Conservation (phyloP, 768 basidiomycete species). For the Serpula lacrymans region DNA sequence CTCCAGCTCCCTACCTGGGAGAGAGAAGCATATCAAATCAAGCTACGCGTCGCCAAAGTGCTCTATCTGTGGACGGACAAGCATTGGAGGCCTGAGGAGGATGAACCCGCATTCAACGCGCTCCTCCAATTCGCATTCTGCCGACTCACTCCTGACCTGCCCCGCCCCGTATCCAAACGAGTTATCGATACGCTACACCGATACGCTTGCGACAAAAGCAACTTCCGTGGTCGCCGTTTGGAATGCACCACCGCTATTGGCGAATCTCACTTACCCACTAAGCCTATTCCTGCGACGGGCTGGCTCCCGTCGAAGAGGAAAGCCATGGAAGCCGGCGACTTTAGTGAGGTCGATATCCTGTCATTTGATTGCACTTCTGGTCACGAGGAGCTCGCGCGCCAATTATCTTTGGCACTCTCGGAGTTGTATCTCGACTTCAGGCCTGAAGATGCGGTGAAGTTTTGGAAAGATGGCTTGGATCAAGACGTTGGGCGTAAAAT, state of each 20-base stretch:
- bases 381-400: conserved; percentile 41
- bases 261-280: conserved; percentile 13
- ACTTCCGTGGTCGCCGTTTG: conserved; percentile 21
- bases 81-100: conserved; percentile 59
- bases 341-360: conserved; percentile 25
- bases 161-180: conserved; percentile 19
- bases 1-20: conserved; percentile 35
- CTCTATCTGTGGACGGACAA: conserved; percentile 69
- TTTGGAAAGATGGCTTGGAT: conserved; percentile 33
- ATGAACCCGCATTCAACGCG: conserved; percentile 34
- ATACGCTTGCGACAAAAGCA: conserved; percentile 17
- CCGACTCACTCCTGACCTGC: conserved; percentile 27
- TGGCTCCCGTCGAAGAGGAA: conserved; percentile 26
- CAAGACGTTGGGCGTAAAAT: conserved; percentile 29
- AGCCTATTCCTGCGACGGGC: too few species aligned
- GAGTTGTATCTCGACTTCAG: conserved; percentile 37
- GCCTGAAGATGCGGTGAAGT: conserved; percentile 39
- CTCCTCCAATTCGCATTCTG: conserved; percentile 29
- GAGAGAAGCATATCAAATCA: conserved; percentile 44
- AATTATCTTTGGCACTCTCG: conserved; percentile 39
- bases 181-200: conserved; percentile 29
- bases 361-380: conserved; percentile 35
- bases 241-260: conserved; percentile 23
- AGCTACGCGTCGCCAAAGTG: conserved; percentile 56
- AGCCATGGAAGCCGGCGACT: conserved; percentile 25